Base-by-base conservation (phyloP, 2,329 filamentous ascomycete genomes). In the Microsporum ferrugineum region DNA sequence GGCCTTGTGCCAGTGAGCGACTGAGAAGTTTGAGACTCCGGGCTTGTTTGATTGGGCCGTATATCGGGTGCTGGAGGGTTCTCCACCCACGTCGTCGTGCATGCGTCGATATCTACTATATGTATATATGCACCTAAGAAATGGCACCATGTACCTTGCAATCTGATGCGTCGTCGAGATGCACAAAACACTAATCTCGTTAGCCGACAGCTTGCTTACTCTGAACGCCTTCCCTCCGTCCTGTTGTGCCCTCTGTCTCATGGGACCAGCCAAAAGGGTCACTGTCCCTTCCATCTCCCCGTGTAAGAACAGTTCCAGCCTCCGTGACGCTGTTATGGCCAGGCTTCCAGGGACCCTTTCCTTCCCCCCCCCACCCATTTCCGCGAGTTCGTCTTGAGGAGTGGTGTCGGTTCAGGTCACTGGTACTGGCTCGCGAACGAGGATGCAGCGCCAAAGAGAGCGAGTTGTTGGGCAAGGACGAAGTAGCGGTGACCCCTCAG, bases 401-500 rank as follows among this genome's bases (percentile, higher is more conserved):
- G 38, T 23, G 55, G 55, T 8, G n/a, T 43, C 39, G 39, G 39
- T 14, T 31, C 10, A 62, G 49, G 61, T 62, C 58, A 55, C 55
- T 43, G 61, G 58, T 62, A 62, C 61, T 6, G 41, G 34, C 56
- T 36, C 31, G n/a, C 51, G 31, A 43, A 36, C 51, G 51, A 55
- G 36, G 55, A 57, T 57, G 17, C 55, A 57, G 57, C 39, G 57
- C 57, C 57, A 59, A 49, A 47, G 39, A 43, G n/a, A 47, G 36
- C 43, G 39, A 47, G 36, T 59, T 58, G 60, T 60, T 61, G 60
- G 62, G 62, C 60, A 38, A 59, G 59, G 58, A 62, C 31, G 14
- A 65, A 65, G 57, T 62, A 59, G 64, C 64, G 64, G 64, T 65
- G 64, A 65, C 64, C 61, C 62, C 64, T 64, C 62, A 63, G 62